Evolutionary conservation across 2,329 filamentous ascomycete species (phyloP).

Genomic region (Venturia aucupariae): DNA sequence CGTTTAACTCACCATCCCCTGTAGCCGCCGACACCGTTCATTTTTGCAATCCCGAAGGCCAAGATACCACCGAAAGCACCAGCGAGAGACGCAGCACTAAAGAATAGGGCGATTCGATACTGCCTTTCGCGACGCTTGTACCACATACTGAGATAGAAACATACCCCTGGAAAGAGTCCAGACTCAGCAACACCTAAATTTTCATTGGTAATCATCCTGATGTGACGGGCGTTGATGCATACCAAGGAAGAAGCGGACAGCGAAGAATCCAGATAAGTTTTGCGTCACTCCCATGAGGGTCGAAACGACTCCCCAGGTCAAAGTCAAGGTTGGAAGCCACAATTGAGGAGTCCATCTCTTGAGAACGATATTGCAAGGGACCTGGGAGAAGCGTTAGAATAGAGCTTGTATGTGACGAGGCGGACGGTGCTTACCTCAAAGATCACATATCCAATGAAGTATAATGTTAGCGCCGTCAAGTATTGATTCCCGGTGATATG

Average conservation of each 20-base stretch:
- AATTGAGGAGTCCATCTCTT: slow-evolving; percentile 52
- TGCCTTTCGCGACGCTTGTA: slow-evolving; percentile 10
- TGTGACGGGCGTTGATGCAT: no score
- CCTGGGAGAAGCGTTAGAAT: background rate
- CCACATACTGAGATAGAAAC: slow-evolving; percentile 19
- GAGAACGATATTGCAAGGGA: slow-evolving; percentile 55
- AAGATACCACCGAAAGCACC: slow-evolving; percentile 14
- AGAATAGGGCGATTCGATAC: slow-evolving; percentile 13
- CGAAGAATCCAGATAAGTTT: slow-evolving; percentile 14
- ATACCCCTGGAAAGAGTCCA: slow-evolving; percentile 20
- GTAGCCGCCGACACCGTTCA: slow-evolving; percentile 20
- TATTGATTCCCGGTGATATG: slow-evolving; percentile 47
- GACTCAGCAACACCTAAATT: slow-evolving; percentile 11
- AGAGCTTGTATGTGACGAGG: slow-evolving; percentile 27
- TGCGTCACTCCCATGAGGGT: slow-evolving; percentile 14
- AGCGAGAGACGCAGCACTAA: slow-evolving; percentile 10
- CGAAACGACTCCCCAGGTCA: slow-evolving; percentile 12
- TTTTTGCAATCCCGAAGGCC: slow-evolving; percentile 19
- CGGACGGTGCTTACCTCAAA: slow-evolving; percentile 34
- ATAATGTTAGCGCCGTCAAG: slow-evolving; percentile 55
- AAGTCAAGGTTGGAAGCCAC: slow-evolving; percentile 50
- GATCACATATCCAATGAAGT: slow-evolving; percentile 47
- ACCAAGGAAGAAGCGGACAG: slow-evolving; percentile 13
- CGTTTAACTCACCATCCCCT: background rate
- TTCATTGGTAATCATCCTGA: background rate